Percentiles rank a stretch among this genome's conserved stretches.
These are phyloP conservation scores for Wickerhamomyces sp. DNA, from an alignment of 1,139 yeast genomes.

Conservation along the genomic window DNA sequence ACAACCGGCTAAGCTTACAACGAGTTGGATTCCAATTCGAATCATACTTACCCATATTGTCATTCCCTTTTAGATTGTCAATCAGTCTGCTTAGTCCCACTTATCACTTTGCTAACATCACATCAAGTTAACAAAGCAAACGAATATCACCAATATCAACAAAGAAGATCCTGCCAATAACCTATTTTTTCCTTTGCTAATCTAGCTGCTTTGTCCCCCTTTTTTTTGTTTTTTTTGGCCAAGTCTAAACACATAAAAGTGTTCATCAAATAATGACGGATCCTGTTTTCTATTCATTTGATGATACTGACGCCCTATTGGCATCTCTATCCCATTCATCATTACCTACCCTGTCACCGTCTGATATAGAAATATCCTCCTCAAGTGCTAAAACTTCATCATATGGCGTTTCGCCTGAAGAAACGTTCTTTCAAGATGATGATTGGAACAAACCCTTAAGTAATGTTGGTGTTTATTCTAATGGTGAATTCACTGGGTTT, in stretches of 20 bases:
- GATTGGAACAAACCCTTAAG: slow-evolving; percentile 6
- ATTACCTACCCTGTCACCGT: slow-evolving; percentile 19
- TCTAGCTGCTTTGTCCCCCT: background rate
- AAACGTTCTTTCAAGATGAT: slow-evolving; percentile 13
- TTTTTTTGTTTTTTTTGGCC: background rate
- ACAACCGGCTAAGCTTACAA: too few species aligned
- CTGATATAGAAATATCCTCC: slow-evolving; percentile 13
- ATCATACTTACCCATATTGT: too few species aligned
- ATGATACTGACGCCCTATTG: slow-evolving; percentile 23
- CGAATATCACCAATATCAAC: too few species aligned
- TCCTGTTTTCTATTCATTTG: slow-evolving; percentile 17
- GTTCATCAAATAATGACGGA: background rate
- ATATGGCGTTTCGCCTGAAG: slow-evolving; percentile 19
- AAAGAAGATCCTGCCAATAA: too few species aligned
- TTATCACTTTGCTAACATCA: too few species aligned
- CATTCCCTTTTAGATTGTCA: too few species aligned
- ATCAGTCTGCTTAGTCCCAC: too few species aligned
- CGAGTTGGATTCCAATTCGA: too few species aligned
- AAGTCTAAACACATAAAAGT: background rate
- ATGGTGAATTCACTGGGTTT: background rate
- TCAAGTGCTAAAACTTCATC: slow-evolving; percentile 17
- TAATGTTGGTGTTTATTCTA: background rate
- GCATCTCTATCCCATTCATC: slow-evolving; percentile 22
- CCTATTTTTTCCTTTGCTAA: too few species aligned
- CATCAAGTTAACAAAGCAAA: too few species aligned